Base-by-base conservation (phyloP, 2,329 filamentous ascomycete genomes). In the Coniella vitis region DNA sequence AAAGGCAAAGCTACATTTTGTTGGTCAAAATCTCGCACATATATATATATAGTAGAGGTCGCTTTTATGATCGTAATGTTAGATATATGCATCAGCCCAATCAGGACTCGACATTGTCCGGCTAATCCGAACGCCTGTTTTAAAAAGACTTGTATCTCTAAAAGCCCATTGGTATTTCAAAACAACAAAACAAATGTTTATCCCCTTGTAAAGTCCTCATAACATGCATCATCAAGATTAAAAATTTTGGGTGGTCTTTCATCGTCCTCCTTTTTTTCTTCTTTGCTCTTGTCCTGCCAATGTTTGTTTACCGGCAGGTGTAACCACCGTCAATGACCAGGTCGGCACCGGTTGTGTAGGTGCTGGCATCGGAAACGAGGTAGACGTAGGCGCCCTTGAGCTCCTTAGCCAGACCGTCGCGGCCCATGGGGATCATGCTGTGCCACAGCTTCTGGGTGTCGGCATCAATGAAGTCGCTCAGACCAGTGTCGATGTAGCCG, bases 321-420 rank as follows among this genome's bases (percentile, higher is more conserved):
- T 86, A 86, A 41, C 83, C 83, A 56, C 85, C 85, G 63, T 89
- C 86, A 49, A 87, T 79, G 52, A 87, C 68, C 32, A 89, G 71
- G 61, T 87, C 83, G 4, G 78, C 71, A 10, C 79, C 86, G n/a
- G 86, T 90, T 4, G 83, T 87, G 67, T 88, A 90, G 34, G 79
- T 82, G 49, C 81, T 81, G 4, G 86, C 86, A 62, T 90, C 86
- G 37, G 78, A 84, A 20, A 85, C 79, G 34, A 90, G 74, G 66
- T 88, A 90, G 47, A 90, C 72, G 62, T 85, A 90, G 17, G 83
- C 84, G 9, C 83, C 84, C 69, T 87, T 87, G 57, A 88, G 70
- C 71, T 89, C 86, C 58, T 83, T 77, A 4, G 79, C 70, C 47
- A 80, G 69, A 7, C 83, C 84, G 60, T 87, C 80, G 58, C 85